phyloP scores from a whole-genome alignment of 2,329 filamentous ascomycete species.

The Setomelanomma holmii region DNA sequence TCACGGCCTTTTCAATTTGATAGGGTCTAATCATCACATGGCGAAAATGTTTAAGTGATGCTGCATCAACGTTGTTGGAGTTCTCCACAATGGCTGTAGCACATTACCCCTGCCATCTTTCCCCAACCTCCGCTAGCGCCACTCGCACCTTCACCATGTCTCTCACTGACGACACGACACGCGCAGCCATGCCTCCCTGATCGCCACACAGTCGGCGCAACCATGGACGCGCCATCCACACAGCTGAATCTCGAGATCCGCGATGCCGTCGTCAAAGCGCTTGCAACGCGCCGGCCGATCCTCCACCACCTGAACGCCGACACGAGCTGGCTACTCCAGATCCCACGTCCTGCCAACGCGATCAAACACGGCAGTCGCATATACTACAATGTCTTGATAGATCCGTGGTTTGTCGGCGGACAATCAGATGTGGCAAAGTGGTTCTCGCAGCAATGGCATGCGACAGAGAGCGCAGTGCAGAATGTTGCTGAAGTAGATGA shows the following conservation, averaged over 20 bases:
- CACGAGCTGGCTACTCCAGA: constrained; percentile 71
- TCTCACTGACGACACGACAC: constrained; percentile 1
- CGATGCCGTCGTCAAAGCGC: constrained; percentile 47
- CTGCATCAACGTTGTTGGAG: no score
- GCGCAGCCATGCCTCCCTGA: constrained; percentile 28
- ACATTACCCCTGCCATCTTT: no score
- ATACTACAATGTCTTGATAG: constrained; percentile 70
- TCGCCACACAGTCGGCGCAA: constrained; percentile 14
- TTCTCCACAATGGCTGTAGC: no score
- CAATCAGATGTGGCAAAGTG: constrained; percentile 69
- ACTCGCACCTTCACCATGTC: constrained; percentile 6
- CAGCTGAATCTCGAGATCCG: constrained; percentile 55
- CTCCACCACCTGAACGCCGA: constrained; percentile 72
- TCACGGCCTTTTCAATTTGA: no score
- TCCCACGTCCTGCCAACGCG: constrained; percentile 61
- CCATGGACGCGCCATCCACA: constrained; percentile 43
- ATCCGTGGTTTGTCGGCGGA: constrained; percentile 69
- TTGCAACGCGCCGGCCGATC: constrained; percentile 58
- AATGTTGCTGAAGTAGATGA: constrained; percentile 64
- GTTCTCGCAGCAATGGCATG: constrained; percentile 72
- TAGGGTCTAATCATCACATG: no score
- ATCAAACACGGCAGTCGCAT: constrained; percentile 53
- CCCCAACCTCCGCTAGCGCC: constrained; percentile 22
- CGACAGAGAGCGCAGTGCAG: constrained; percentile 60
- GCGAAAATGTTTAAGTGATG: no score